Base-by-base conservation (phyloP, 2,329 filamentous ascomycete genomes). In the Trichoderma sp. region DNA sequence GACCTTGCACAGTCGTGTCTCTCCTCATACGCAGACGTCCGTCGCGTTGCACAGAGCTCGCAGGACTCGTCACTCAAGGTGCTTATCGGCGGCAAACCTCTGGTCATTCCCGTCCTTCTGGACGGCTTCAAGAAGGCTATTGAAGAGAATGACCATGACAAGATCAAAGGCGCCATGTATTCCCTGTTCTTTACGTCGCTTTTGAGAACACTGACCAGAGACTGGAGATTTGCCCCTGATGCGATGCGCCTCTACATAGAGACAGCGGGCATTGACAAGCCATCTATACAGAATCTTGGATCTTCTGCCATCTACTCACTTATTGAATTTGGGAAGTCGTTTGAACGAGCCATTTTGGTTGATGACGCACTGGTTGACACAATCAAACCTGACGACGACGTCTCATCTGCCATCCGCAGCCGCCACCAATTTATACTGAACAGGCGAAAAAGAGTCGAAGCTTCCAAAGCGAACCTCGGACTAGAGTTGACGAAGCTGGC, bases 211-310 rank as follows among this genome's bases (percentile, higher is more conserved):
- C 87, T 97, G 57, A 88, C 93, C 58, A 91, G 92, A 67, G 94
- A 99, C 78, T 99, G 96, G 96, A 91, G 94, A 49, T 97, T 94
- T 79, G 93, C 96, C 0, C 96, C 96, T 1, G 88, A 91, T n/a
- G 83, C 97, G 60, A 92, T 99, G 82, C 90, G 91, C 65, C 85
- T 96, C 10, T 99, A 97, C 80, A 96, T 99, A 72, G 89, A 92
- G 75, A 93, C 96, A 3, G 94, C 92, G 21, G 90, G 90, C 43
- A 94, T 96, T 19, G 96, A 99, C 80, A 97, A 97, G 78, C 89
- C 93, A 5, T 97, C 95, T 0, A 95, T 99, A 52, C 96, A 99
- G 79, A 94, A 92, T 74, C 86, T 99, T 19, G 93, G 93, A 16
- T 88, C 90, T 0, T 91, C 90, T 43, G 93, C 92, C 0, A 86